Conservation (phyloP, 495 filamentous ascomycete genomes). For the Lasiosphaeria hispida region DNA sequence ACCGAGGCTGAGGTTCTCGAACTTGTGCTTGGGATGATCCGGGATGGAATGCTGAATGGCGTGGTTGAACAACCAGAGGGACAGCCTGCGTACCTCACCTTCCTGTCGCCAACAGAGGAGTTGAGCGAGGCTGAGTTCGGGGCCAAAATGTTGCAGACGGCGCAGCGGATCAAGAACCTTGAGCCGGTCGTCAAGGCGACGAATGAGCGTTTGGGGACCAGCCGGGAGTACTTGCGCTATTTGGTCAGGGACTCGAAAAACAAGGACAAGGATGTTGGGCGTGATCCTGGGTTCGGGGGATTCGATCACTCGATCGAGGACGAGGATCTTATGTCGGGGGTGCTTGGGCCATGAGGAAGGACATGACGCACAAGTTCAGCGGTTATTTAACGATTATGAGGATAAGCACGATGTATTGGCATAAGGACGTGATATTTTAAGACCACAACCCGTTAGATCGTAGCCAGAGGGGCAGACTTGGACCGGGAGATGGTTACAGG, state of each 20-base stretch:
- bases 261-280: slow-evolving; percentile 26
- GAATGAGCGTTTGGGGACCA: slow-evolving; percentile 55
- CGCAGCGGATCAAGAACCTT: slow-evolving; percentile 44
- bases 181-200: slow-evolving; percentile 43
- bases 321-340: slow-evolving; percentile 64
- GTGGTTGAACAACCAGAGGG: slow-evolving; percentile 44
- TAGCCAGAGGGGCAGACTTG: no score
- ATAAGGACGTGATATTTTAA: no score
- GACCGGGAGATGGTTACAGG: no score
- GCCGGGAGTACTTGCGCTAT: slow-evolving; percentile 58
- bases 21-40: slow-evolving; percentile 56
- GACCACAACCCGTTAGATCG: no score
- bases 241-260: slow-evolving; percentile 47
- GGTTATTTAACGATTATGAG: no score
- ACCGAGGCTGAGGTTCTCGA: slow-evolving; percentile 42
- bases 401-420: no score
- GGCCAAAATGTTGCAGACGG: slow-evolving; percentile 40
- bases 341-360: background rate
- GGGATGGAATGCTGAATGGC: slow-evolving; percentile 53
- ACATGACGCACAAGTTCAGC: no score
- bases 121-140: slow-evolving; percentile 48
- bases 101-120: slow-evolving; percentile 33
- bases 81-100: slow-evolving; percentile 36
- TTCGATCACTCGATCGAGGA: slow-evolving; percentile 45
- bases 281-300: slow-evolving; percentile 1